Conservation (phyloP, 2,329 filamentous ascomycete genomes). For the Fusarium equiseti region DNA sequence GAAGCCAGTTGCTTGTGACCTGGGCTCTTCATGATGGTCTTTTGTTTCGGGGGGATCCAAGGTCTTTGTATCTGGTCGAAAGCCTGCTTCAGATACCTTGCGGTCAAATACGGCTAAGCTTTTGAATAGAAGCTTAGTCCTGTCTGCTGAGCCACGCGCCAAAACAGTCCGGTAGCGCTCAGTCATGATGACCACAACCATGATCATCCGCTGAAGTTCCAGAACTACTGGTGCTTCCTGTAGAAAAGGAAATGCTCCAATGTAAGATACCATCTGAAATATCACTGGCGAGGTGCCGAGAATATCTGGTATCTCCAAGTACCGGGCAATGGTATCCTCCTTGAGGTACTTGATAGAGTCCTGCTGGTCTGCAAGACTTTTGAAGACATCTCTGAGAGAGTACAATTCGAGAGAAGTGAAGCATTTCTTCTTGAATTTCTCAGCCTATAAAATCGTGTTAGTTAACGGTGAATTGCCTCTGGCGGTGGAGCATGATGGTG, state of each 20-base stretch:
- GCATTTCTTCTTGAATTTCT: conserved; percentile 75
- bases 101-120: conserved; percentile 79
- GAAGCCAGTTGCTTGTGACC: conserved; percentile 56
- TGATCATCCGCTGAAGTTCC: conserved; percentile 76
- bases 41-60: conserved; percentile 19
- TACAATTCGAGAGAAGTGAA: conserved; percentile 79
- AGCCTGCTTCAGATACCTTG: conserved; percentile 55
- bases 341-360: conserved; percentile 74
- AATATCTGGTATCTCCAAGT: conserved; percentile 79
- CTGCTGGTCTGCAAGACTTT: conserved; percentile 74
- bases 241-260: conserved; percentile 80
- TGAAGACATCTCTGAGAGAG: conserved; percentile 80
- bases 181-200: conserved; percentile 79
- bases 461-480: conserved; percentile 2
- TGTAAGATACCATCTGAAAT: conserved; percentile 77
- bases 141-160: conserved; percentile 66
- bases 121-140: conserved; percentile 75
- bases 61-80: neutral
- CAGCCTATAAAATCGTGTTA: conserved; percentile 58
- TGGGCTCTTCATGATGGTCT: conserved; percentile 6
- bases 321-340: conserved; percentile 75
- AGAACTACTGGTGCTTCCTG: conserved; percentile 77
- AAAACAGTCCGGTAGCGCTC: conserved; percentile 75
- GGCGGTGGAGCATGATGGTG: conserved; percentile 17
- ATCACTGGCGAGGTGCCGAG: conserved; percentile 75